Conservation (phyloP, 768 basidiomycete genomes). For the Lactarius hengduanensis region DNA sequence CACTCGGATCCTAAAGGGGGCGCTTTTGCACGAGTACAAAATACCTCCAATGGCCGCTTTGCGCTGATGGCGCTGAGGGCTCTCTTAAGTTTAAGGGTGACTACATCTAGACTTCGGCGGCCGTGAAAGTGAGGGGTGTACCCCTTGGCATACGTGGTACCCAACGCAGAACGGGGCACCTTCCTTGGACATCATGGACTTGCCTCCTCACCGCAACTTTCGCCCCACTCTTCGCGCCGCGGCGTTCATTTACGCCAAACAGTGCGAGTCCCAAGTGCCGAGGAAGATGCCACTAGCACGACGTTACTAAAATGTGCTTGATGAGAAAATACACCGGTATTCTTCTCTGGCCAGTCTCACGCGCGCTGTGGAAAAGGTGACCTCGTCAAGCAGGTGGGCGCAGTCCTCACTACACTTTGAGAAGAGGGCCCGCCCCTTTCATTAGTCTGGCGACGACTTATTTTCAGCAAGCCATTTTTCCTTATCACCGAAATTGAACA, state of each 20-base stretch:
- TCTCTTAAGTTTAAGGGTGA: too few species aligned
- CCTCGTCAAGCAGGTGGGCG: too few species aligned
- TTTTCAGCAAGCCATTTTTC: too few species aligned
- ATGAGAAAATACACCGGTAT: not conserved
- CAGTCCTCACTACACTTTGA: too few species aligned
- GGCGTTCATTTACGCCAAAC: not conserved
- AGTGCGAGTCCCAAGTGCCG: not conserved
- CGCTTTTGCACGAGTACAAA: too few species aligned
- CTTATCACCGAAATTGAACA: too few species aligned
- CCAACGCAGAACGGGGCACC: not conserved
- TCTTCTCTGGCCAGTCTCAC: not conserved
- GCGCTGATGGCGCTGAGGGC: not conserved
- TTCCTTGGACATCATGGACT: not conserved
- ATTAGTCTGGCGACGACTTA: not conserved
- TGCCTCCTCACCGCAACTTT: not conserved
- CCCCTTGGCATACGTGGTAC: not conserved
- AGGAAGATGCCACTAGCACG: not conserved
- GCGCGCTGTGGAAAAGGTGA: too few species aligned
- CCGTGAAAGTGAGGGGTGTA: not conserved
- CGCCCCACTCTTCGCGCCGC: not conserved
- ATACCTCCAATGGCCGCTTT: too few species aligned
- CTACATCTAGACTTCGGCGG: not conserved
- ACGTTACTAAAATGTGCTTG: not conserved
- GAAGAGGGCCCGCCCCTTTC: too few species aligned
- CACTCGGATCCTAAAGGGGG: too few species aligned